These are phyloP conservation scores for Pisolithus sp. DNA, from an alignment of 768 basidiomycete species.

Conservation along the genomic window DNA sequence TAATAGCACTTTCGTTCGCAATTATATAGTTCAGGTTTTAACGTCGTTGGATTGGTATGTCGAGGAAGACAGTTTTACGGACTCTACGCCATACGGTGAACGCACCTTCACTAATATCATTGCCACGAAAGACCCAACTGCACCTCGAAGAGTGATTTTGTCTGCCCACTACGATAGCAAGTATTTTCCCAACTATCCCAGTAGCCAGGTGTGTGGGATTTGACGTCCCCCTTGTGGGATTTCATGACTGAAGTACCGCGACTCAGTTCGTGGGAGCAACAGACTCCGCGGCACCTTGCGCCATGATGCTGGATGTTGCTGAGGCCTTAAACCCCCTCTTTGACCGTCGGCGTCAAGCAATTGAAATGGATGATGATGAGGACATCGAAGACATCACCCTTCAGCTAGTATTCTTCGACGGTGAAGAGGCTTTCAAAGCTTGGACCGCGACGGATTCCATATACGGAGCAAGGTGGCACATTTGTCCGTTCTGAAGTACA, in stretches of 20 bases:
- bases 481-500: neutral
- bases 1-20: slow-evolving; percentile 75
- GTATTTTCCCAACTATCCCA: slow-evolving; percentile 64
- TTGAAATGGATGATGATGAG: slow-evolving; percentile 60
- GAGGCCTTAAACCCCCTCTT: slow-evolving; percentile 74
- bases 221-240: neutral
- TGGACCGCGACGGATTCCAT: slow-evolving; percentile 91
- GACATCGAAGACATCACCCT: slow-evolving; percentile 79
- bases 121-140: slow-evolving; percentile 89
- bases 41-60: slow-evolving; percentile 77
- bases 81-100: slow-evolving; percentile 71
- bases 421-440: slow-evolving; percentile 89
- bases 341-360: slow-evolving; percentile 48
- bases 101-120: slow-evolving; percentile 86
- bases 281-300: slow-evolving; percentile 93
- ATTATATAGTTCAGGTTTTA: slow-evolving; percentile 73
- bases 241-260: slow-evolving; percentile 4
- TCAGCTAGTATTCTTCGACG: slow-evolving; percentile 93
- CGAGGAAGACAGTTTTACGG: slow-evolving; percentile 78
- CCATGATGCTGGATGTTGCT: slow-evolving; percentile 89
- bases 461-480: slow-evolving; percentile 84
- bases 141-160: slow-evolving; percentile 74
- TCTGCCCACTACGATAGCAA: slow-evolving; percentile 95
- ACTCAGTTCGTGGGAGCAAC: slow-evolving; percentile 91
- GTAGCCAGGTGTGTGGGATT: slow-evolving; percentile 57